Evolutionary conservation across 768 basidiomycete species (phyloP).

Genomic region (Asterophora lycoperdoides): DNA sequence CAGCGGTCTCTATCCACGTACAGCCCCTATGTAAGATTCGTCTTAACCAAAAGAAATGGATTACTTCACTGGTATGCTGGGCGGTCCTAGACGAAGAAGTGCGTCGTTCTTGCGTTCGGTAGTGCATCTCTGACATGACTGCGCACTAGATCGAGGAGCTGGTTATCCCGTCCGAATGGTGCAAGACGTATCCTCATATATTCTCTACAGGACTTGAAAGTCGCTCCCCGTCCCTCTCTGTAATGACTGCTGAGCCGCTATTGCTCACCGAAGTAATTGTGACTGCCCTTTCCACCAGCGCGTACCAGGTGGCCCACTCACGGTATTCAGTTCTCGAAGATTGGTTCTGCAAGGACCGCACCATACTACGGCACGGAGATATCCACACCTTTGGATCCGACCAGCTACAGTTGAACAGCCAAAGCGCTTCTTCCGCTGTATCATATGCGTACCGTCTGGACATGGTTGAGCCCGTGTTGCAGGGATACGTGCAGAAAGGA

Average conservation of each 20-base stretch:
- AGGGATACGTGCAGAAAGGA: constrained; percentile 52
- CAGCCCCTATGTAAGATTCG: constrained; percentile 7
- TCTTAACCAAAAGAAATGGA: neutral
- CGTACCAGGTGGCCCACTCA: constrained; percentile 40
- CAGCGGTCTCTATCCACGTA: constrained; percentile 16
- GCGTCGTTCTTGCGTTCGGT: constrained; percentile 9
- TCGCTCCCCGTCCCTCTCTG: constrained; percentile 11
- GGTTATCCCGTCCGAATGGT: constrained; percentile 41
- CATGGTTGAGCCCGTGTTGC: constrained; percentile 67
- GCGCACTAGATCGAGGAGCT: constrained; percentile 28
- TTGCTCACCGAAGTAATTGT: constrained; percentile 48
- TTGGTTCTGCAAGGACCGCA: constrained; percentile 38
- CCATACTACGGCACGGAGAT: constrained; percentile 51
- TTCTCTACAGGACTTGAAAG: constrained; percentile 21
- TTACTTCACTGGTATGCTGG: constrained; percentile 26
- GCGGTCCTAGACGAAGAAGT: constrained; percentile 37
- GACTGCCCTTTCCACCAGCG: constrained; percentile 44
- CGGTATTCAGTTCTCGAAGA: constrained; percentile 35
- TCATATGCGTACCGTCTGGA: constrained; percentile 44
- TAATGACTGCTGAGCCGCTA: constrained; percentile 28
- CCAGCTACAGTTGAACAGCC: constrained; percentile 18
- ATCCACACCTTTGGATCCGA: constrained; percentile 27
- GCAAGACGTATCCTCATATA: constrained; percentile 29
- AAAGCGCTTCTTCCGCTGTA: constrained; percentile 12
- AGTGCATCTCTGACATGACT: neutral